Base-by-base conservation (phyloP, 2,329 filamentous ascomycete species). In the Rutstroemia sp. region DNA sequence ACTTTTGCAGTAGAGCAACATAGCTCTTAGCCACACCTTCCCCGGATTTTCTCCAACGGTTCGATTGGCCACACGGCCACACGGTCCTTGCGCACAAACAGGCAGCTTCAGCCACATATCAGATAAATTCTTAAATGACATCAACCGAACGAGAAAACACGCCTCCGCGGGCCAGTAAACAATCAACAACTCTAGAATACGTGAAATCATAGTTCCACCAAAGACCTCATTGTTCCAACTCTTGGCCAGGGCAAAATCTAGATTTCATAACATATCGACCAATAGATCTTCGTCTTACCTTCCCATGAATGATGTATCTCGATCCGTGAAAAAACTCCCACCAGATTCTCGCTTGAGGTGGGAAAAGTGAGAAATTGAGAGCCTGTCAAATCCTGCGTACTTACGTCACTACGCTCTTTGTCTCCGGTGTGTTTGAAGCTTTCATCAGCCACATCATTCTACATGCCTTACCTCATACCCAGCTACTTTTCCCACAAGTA, bases 221-320 rank as follows among this genome's bases (percentile, higher is more conserved):
- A 41, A 41, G 17, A 19, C 10, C 42, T 19, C 12, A 37, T 37
- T 30, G 23, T 48, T 54, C 51, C 51, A 47, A 54, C 51, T 54
- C 46, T 54, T 54, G 47, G 47, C 30, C 37, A 41, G 8, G 8
- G 10, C 27, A 4, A 39, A 48, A 48, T 54, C 51, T 48, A 27
- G 44, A 41, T 48, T 48, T 48, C 27, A 25, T 3, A 14, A 12
- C 38, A 27, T 48, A 21, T 14, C 16, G 3, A 19, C 14, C 17
- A 30, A 41, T 48, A 12, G 19, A 30, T 39, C 51, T 53, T 42
- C 45, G 19, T 44, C 5, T 3, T 25, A 17, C 41, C 34, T 47
- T 48, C 48, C 23, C 23, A 23, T 23, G 23, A 23, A 23, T 23
- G 23, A 51, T 39, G 34, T 19, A 51, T 51, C 39, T 41, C 42